Evolutionary conservation across 768 basidiomycete species (phyloP), one percentile per base, ranked within the genome.

Genomic region (Infundibulicybe gibba): DNA sequence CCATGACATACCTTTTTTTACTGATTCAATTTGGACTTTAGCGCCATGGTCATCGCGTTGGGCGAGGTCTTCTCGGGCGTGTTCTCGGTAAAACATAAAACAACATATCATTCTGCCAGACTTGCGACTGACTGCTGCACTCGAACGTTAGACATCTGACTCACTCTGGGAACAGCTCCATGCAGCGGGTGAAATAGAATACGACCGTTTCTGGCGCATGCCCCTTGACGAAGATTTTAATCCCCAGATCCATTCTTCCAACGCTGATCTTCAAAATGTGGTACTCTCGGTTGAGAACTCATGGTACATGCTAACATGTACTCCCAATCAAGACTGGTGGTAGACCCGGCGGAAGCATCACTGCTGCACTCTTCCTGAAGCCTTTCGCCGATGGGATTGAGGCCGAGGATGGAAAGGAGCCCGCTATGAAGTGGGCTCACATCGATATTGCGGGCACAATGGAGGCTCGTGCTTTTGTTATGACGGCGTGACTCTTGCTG

Each of bases 201-300:
- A 86, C 57, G 90, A 92, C 64, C 81, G 83, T 44, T 84, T 94
- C 75, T 94, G 91, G 91, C 80, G 91, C 20, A 81, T 94, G 83
- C 91, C 91, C 9, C 78, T 94, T 44, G 85, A 90, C 55, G 88
- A 90, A 38, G 88, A 84, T 47, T 94, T 75, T 53, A 81, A 79
- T 1, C 77, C 81, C 9, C 89, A 90, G 61, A 93, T 94, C 55
- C 65, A 82, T 60, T 74, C 73, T 6, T 84, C 81, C 20, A 90
- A 90, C 55, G 90, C 89, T 20, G 90, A 93, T 61, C 70, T 93
- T 31, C 84, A 85, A 65, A 93, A 92, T 55, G 83, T 85, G 51
- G 21, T 70, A 60, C 12, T 13, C 41, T 15, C 32, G 12, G 20
- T 19, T 15, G 32, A 45, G 25, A 8, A 3, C 11, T 14, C 14